phyloP scores from a whole-genome alignment of 192 early-diverging fungal genomes.

The Allomyces javanicus region DNA sequence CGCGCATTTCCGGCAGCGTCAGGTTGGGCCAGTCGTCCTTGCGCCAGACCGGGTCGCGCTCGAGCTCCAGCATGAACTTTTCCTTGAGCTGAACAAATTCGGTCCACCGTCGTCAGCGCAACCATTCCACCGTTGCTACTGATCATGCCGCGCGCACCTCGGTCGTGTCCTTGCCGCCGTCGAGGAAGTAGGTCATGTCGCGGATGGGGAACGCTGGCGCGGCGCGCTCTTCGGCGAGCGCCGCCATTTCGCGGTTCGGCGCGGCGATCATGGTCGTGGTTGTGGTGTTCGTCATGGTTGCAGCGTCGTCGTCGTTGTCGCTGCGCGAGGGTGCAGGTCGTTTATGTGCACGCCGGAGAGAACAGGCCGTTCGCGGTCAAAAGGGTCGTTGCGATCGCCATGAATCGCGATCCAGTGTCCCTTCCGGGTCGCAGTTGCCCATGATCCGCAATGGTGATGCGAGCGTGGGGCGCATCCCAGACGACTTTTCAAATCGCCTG shows the following conservation, averaged over 20 bases:
- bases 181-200: conserved; percentile 63
- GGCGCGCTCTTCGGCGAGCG: conserved; percentile 51
- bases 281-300: too few relatives aligned
- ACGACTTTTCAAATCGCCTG: background rate
- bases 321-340: too few relatives aligned
- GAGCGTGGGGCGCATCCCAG: background rate
- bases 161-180: conserved; percentile 47
- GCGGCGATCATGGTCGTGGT: background rate
- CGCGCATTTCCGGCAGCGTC: conserved; percentile 50
- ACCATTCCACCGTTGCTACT: too few relatives aligned
- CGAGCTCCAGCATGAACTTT: conserved; percentile 63
- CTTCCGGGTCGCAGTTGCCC: background rate
- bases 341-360: too few relatives aligned
- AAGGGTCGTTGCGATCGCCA: too few relatives aligned
- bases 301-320: too few relatives aligned
- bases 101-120: background rate
- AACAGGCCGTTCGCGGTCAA: too few relatives aligned
- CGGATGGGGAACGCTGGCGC: conserved; percentile 54
- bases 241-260: conserved; percentile 12
- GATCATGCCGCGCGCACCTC: conserved; percentile 8
- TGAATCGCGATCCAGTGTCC: too few relatives aligned
- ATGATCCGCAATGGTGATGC: conserved; percentile 4
- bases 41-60: conserved; percentile 63
- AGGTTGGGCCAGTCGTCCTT: conserved; percentile 64
- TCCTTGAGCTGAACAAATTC: conserved; percentile 36